A percentile compares a stretch with the other conserved stretches of the same genome.
Evolutionary conservation across 2,329 filamentous ascomycete species (phyloP).

Genomic region (Cordyceps militaris): DNA sequence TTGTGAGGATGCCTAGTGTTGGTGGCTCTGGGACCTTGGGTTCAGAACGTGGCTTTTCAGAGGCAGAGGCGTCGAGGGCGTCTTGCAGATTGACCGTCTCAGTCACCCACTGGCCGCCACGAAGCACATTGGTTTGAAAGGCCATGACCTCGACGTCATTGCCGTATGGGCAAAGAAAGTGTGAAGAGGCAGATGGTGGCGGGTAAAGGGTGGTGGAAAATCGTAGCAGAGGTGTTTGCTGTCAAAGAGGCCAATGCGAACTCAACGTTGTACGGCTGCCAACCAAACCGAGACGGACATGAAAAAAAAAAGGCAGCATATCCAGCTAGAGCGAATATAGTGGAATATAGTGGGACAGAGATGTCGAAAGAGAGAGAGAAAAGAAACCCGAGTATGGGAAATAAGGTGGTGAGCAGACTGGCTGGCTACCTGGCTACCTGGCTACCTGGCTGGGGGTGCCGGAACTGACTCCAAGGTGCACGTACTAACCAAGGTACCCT

Average conservation of each 20-base stretch:
- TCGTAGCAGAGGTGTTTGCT: background rate
- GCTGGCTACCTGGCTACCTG: no score
- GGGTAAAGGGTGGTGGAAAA: background rate
- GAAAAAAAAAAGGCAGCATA: background rate
- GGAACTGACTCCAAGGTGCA: no score
- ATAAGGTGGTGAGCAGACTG: background rate
- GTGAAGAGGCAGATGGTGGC: background rate
- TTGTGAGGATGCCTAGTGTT: conserved; percentile 65
- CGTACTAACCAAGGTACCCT: no score
- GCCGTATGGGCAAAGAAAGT: conserved; percentile 5
- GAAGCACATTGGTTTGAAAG: conserved; percentile 48
- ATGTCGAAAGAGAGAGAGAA: background rate
- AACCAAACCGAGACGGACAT: background rate
- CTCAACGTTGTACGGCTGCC: background rate
- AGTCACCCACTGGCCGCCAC: conserved; percentile 51
- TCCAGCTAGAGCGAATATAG: background rate
- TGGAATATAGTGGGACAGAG: background rate
- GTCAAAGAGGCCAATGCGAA: background rate
- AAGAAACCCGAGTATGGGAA: background rate
- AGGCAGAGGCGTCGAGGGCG: conserved; percentile 32
- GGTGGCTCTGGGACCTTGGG: conserved; percentile 35
- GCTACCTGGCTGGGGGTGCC: no score
- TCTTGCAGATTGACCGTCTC: conserved; percentile 40
- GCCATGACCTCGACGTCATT: conserved; percentile 29
- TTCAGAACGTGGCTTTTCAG: conserved; percentile 24